A percentile compares a stretch with the other conserved stretches of the same genome.
Conservation (phyloP, 2,329 filamentous ascomycete species). For the Pseudodiploospora longispora region DNA sequence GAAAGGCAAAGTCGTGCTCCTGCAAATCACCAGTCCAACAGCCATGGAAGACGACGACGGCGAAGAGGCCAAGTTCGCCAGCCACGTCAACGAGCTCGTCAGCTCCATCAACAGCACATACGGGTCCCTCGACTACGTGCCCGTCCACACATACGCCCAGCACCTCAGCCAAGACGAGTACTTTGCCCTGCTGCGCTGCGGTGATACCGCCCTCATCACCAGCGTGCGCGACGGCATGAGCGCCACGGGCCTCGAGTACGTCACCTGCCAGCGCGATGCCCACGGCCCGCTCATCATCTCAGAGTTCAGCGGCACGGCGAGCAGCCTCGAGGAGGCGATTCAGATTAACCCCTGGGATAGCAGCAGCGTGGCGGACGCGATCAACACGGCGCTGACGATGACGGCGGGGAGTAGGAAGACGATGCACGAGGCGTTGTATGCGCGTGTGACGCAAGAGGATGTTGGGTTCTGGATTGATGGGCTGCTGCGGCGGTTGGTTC, state of each 20-base stretch:
- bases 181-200: conserved; percentile 79
- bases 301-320: conserved; percentile 90
- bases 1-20: conserved; percentile 81
- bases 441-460: conserved; percentile 1
- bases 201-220: conserved; percentile 86
- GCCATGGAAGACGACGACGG: conserved; percentile 72
- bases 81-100: conserved; percentile 80
- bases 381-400: conserved; percentile 76
- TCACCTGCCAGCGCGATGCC: conserved; percentile 80
- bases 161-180: conserved; percentile 86
- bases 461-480: conserved; percentile 2
- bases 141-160: conserved; percentile 90
- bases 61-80: conserved; percentile 69
- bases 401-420: conserved; percentile 51
- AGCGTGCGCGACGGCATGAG: conserved; percentile 96
- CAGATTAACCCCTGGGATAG: conserved; percentile 96
- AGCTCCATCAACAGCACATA: conserved; percentile 84
- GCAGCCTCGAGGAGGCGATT: conserved; percentile 73
- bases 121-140: conserved; percentile 78
- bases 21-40: conserved; percentile 85
- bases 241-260: conserved; percentile 91
- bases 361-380: conserved; percentile 70
- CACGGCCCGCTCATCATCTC: conserved; percentile 89
- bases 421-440: conserved; percentile 51
- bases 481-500: neutral